Evolutionary conservation across 169 alveolate genomes (phyloP), one percentile per base, ranked within the genome.

Genomic region (Theileria equi): DNA sequence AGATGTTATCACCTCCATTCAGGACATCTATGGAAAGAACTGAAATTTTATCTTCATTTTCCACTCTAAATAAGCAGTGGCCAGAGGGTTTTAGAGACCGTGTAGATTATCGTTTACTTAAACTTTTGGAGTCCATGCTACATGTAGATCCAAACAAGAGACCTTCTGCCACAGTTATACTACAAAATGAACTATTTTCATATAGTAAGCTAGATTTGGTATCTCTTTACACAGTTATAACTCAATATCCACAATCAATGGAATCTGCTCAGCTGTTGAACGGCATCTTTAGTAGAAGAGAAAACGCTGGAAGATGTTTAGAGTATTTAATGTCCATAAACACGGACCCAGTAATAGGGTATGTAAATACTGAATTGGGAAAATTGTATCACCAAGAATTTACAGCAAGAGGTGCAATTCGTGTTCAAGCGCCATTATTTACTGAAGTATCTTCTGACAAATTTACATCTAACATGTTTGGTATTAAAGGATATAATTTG

Each of bases 1-100:
- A 89, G 74, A 89, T 89, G 94, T 79, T 81, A 32, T 83, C 87
- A 43, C 90, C 88, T 32, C 93, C 94, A 0, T 89, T 89, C 65
- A 53, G 61, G 26, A 89, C 94, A 25, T 65, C 71, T 2, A 89
- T 89, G 94, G 94, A 89, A 54, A 83, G 94, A 44, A 66, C 81
- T 3, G 84, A 74, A 19, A 76, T 81, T 17, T 53, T 85, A 26
- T 85, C 91, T 1, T 77, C 87, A 32, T 76, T 85, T 19, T 57
- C 88, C 7, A 64, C 80, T 11, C 43, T 47, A 10, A 50, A 66
- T 13, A 74, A 74, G 64, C 76, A 80, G 79, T 77, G 89, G 64
- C 84, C 88, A 4, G 55, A 64, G 32, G 89, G 84, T n/a, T 84
- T 80, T 41, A 63, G 73, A 47, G 80, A 80, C 50, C 36, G 82